These are phyloP conservation scores for Ajuga reptans DNA, from an alignment of 305 asterid species.

Conservation along the genomic window DNA sequence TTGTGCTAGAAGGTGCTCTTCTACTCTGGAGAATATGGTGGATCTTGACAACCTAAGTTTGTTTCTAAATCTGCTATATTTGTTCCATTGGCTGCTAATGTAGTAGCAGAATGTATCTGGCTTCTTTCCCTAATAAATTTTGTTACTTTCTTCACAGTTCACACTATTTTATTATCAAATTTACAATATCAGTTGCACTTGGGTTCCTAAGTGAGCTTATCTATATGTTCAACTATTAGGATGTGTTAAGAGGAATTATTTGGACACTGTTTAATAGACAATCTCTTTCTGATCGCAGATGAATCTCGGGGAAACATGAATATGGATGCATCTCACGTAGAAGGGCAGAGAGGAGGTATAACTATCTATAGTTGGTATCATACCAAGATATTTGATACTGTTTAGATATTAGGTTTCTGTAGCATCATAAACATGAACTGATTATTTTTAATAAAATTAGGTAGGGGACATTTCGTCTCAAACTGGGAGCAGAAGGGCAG, in stretches of 20 bases:
- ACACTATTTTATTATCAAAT: neutral
- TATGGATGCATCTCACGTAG: conserved; percentile 46
- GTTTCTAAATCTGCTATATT: conserved; percentile 5
- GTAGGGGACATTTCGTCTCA: conserved; percentile 47
- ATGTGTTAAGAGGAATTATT: conserved; percentile 8
- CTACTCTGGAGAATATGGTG: neutral
- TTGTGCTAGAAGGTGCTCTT: neutral
- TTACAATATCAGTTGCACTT: neutral
- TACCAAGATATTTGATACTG: conserved; percentile 5
- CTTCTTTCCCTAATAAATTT: conserved; percentile 16
- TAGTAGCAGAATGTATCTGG: neutral
- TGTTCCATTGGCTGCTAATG: conserved; percentile 3
- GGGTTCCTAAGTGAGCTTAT: conserved; percentile 8
- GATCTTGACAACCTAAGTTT: conserved; percentile 7
- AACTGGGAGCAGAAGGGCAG: conserved; percentile 71
- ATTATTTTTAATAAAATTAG: conserved; percentile 31
- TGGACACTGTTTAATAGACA: neutral
- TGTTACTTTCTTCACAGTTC: conserved; percentile 8
- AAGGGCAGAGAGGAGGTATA: conserved; percentile 70
- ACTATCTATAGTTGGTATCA: conserved; percentile 19
- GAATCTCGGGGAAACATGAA: conserved; percentile 42
- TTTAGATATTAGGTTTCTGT: neutral
- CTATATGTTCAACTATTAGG: neutral
- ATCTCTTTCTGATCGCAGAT: conserved; percentile 36
- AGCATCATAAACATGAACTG: conserved; percentile 9